phyloP scores from a whole-genome alignment of 257 asterid species.

The Ilex asprella region DNA sequence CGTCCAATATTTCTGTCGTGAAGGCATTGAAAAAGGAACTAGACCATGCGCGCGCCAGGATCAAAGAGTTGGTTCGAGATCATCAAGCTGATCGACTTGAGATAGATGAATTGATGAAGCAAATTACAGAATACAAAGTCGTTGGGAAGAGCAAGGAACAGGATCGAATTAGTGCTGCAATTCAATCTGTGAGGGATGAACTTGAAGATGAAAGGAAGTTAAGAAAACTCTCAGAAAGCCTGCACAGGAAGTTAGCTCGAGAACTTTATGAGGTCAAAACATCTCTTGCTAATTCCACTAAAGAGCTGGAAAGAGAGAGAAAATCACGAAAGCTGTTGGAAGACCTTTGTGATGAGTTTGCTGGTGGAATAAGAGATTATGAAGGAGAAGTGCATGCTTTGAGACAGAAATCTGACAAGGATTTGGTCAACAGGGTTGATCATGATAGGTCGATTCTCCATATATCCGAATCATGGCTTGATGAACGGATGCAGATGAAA shows the following conservation, averaged over 20 bases:
- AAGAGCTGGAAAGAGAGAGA: conserved; percentile 55
- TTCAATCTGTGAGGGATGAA: conserved; percentile 70
- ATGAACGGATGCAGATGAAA: conserved; percentile 75
- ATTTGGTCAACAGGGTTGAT: conserved; percentile 44
- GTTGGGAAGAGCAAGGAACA: conserved; percentile 64
- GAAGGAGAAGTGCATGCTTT: conserved; percentile 60
- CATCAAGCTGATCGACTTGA: conserved; percentile 65
- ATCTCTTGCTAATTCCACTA: conserved; percentile 31
- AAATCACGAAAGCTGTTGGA: conserved; percentile 46
- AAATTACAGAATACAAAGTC: conserved; percentile 56
- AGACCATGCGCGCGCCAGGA: conserved; percentile 55
- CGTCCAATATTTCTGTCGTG: conserved; percentile 56
- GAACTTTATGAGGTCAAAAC: conserved; percentile 66
- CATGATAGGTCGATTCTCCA: conserved; percentile 60
- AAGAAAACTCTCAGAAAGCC: conserved; percentile 74
- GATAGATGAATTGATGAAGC: conserved; percentile 68
- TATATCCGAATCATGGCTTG: conserved; percentile 88
- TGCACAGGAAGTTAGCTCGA: conserved; percentile 69
- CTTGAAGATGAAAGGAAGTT: conserved; percentile 80
- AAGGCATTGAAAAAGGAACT: conserved; percentile 70
- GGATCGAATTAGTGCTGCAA: conserved; percentile 50
- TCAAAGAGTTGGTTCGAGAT: conserved; percentile 54
- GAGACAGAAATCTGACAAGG: conserved; percentile 48
- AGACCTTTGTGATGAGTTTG: conserved; percentile 89
- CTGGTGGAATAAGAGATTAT: conserved; percentile 71